Base-by-base conservation (phyloP, 2,329 filamentous ascomycete genomes). In the Diplocarpon mali region DNA sequence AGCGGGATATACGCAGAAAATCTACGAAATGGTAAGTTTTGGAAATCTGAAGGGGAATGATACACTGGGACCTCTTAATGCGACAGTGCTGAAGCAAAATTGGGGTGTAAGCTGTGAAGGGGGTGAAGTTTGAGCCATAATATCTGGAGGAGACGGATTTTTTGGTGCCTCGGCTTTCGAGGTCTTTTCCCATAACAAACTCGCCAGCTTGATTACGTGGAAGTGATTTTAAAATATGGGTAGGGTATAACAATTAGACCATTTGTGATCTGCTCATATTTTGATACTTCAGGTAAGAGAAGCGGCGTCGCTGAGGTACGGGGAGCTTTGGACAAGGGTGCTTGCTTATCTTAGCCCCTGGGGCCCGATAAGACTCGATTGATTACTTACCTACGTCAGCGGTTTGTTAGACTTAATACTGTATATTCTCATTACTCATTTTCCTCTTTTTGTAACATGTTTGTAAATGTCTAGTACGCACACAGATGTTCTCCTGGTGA, bases 1-100 rank as follows among this genome's bases (percentile, higher is more conserved):
- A 73, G 52, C 92, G 80, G 9, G 90, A 95, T 53, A 92, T 65
- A 32, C 88, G 84, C 16, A 98, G 75, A 63, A 98, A 98, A 63
- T 95, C 92, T 95, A 30, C 13, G 53, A 37, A 15, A 37, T 30
- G 7, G 11, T 29, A 10, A 27, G 38, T 28, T 27, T 46, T 16
- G 6, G 6, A 27, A 16, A 10, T 3, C 5, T 10, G 10, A 2
- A 11, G 24, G 36, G 37, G 29, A 3, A 20, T 27, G 31, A 31
- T 13, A 45, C 11, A 17, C 38, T 30, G 28, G 35, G 63, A 85
- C 84, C 83, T 77, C 76, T 71, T 38, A 89, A 66, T 14, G 76
- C 72, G 38, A 73, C 71, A 42, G 80, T 78, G 11, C 80, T 81
- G 63, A 88, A 89, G 64, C 85, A 92, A 59, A 88, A 85, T 62